phyloP scores from a whole-genome alignment of 2,329 filamentous ascomycete species.

The Fusarium pilosicola region DNA sequence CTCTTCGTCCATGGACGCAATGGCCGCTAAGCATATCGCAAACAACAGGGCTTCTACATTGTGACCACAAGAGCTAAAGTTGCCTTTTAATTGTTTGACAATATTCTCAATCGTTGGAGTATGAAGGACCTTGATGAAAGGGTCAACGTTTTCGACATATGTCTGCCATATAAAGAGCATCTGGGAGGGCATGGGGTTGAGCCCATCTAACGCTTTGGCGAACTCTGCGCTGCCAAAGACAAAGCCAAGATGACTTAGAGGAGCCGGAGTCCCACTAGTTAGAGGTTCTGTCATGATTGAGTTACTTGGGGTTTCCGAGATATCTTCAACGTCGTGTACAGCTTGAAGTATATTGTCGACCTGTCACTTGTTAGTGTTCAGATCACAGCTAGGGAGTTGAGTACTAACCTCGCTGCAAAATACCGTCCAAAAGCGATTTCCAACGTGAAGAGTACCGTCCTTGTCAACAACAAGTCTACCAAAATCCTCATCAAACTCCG shows the following conservation, averaged over 20 bases:
- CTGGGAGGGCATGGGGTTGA: slow-evolving; percentile 44
- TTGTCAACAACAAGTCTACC: slow-evolving; percentile 43
- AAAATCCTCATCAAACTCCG: slow-evolving; percentile 46
- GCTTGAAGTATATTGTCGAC: slow-evolving; percentile 47
- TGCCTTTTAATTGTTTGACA: slow-evolving; percentile 30
- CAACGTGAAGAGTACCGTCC: slow-evolving; percentile 42
- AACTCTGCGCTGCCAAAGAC: slow-evolving; percentile 28
- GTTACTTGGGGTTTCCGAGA: slow-evolving; percentile 1
- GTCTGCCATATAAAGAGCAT: slow-evolving; percentile 45
- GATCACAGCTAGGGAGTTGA: rapidly evolving
- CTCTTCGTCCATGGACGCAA: slow-evolving; percentile 40
- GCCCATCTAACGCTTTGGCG: slow-evolving; percentile 13
- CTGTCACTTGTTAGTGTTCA: slow-evolving; percentile 13
- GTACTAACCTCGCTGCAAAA: slow-evolving; percentile 45
- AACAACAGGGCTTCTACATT: slow-evolving; percentile 42
- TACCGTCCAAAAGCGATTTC: slow-evolving; percentile 47
- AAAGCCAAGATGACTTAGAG: slow-evolving; percentile 28
- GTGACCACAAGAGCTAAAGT: slow-evolving; percentile 31
- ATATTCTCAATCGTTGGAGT: slow-evolving; percentile 27
- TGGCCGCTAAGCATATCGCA: slow-evolving; percentile 42
- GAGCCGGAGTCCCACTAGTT: background rate
- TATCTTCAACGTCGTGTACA: slow-evolving; percentile 42
- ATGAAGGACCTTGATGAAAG: slow-evolving; percentile 47
- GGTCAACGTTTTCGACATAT: slow-evolving; percentile 46
- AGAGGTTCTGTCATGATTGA: background rate